Base-by-base conservation (phyloP, 148 eudicot genomes). In the Fagopyrum tataricum region DNA sequence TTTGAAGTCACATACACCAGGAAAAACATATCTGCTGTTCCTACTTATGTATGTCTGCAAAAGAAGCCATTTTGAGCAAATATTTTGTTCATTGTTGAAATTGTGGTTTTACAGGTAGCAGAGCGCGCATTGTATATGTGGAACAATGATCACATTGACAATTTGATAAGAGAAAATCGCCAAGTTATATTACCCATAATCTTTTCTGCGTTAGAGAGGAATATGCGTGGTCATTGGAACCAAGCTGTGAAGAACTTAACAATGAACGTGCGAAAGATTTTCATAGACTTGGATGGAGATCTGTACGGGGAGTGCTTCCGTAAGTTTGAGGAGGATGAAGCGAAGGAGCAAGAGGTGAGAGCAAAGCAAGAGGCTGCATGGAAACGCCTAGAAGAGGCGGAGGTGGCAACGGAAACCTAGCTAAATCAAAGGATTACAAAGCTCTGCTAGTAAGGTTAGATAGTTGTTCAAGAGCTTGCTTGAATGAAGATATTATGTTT, bases 141-240 rank as follows among this genome's bases (percentile, higher is more conserved):
- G 93, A 91, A 91, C 89, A 91, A 87, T 18, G 96, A 89, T 58
- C 93, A 89, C 77, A 84, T 91, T 12, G 89, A 89, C 79, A 88
- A 78, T 76, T 75, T 91, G 77, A 89, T 91, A 67, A 84, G 77
- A 76, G 91, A 88, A 76, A 91, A 85, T 24, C 84, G 87, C 67
- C 78, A 84, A 53, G 81, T 85, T 39, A 85, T 91, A 59, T 77
- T 91, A 39, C 93, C 96, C 21, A 85, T 91, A 4, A 90, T 91
- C 79, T 79, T 91, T 80, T 91, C 96, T 56, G 88, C 93, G 2
- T 70, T 91, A 66, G 96, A 91, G 82, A 87, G 76, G 78, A 91
- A 91, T 55, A 77, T 89, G 24, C 62, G 85, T 24, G 76, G 75
- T 71, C 96, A 91, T 40, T 91, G 96, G 96, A 89, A 91, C 70